These are phyloP conservation scores for Daldinia loculata DNA, from an alignment of 495 filamentous ascomycete genomes.

Conservation along the genomic window DNA sequence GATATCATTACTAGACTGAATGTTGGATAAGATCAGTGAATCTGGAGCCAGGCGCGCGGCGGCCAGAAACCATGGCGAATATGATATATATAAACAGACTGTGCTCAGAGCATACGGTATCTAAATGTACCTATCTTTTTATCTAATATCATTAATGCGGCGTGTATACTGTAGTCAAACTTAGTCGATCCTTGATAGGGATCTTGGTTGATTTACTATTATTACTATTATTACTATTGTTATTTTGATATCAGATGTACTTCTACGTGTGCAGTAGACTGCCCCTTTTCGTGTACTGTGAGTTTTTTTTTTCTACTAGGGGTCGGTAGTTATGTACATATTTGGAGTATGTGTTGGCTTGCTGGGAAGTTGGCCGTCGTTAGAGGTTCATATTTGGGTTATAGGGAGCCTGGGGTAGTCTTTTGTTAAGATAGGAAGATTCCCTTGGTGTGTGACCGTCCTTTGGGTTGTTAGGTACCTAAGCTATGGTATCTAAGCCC, in stretches of 20 bases:
- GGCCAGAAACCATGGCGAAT: neutral
- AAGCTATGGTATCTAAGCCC: no score
- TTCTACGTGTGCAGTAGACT: neutral
- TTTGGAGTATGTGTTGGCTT: no score
- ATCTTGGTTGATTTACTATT: neutral
- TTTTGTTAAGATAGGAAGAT: no score
- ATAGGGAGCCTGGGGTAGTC: no score
- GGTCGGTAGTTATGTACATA: no score
- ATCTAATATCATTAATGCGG: slow-evolving; percentile 1
- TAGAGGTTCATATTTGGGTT: no score
- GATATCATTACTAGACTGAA: neutral
- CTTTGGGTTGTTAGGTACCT: no score
- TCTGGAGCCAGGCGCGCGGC: neutral
- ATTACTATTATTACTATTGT: neutral
- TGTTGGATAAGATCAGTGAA: neutral
- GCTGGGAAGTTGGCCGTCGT: no score
- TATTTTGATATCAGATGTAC: neutral
- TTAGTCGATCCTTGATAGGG: neutral
- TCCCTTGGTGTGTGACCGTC: no score
- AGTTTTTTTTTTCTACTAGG: no score
- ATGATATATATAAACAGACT: slow-evolving; percentile 1
- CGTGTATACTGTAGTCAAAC: neutral
- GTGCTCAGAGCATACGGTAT: neutral
- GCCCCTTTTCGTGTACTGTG: neutral
- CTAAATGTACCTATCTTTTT: neutral